Conservation (phyloP, 129 eudicot genomes). For the Artemisia argyi region DNA sequence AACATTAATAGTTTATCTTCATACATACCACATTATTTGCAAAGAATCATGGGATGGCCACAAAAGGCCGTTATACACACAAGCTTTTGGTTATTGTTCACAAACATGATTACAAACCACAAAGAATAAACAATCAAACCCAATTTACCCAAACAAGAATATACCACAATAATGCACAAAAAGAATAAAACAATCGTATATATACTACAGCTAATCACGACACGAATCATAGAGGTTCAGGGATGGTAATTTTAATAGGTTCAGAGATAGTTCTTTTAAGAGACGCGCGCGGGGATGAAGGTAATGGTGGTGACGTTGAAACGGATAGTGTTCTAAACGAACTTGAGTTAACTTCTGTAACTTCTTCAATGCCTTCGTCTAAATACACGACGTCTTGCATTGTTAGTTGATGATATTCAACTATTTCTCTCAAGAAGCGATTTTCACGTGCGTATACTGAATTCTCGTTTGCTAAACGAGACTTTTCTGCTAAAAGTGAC, state of each 20-base stretch:
- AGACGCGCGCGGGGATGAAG: slow-evolving; percentile 42
- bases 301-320: slow-evolving; percentile 45
- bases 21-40: slow-evolving; percentile 26
- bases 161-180: slow-evolving; percentile 23
- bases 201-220: slow-evolving; percentile 17
- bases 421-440: slow-evolving; percentile 77
- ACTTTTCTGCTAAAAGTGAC: slow-evolving; percentile 81
- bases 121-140: slow-evolving; percentile 31
- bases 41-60: slow-evolving; percentile 28
- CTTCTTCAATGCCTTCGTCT: slow-evolving; percentile 81
- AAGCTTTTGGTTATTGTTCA: slow-evolving; percentile 28
- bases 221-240: slow-evolving; percentile 17
- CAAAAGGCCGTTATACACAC: slow-evolving; percentile 9
- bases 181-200: slow-evolving; percentile 18
- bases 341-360: slow-evolving; percentile 55
- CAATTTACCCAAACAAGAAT: slow-evolving; percentile 6
- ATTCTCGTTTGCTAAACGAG: slow-evolving; percentile 80
- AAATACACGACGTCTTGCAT: slow-evolving; percentile 91
- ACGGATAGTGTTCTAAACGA: slow-evolving; percentile 53
- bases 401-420: slow-evolving; percentile 83
- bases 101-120: slow-evolving; percentile 33
- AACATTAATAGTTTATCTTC: slow-evolving; percentile 4
- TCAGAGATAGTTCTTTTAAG: slow-evolving; percentile 32
- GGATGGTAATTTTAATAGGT: neutral
- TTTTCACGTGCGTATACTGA: slow-evolving; percentile 83